Base-by-base conservation (phyloP, 257 asterid species). In the Jaltomata sinuosa region DNA sequence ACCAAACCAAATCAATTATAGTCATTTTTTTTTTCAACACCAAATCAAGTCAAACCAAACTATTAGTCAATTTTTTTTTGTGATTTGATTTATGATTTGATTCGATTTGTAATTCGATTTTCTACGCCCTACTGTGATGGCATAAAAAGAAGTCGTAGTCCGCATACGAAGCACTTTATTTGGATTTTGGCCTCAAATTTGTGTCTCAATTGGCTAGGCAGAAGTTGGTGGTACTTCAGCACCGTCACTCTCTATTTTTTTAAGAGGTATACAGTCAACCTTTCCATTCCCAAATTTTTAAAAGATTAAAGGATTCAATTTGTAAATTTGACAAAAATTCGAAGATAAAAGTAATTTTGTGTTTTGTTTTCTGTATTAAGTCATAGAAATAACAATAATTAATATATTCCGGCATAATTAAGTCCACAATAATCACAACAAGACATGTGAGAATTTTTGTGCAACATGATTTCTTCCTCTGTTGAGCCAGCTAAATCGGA, bases 181-280 rank as follows among this genome's bases (percentile, higher is more conserved):
- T 4, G n/a, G n/a, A n/a, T n/a, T 38, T 38, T 85, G 6, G 89
- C 29, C 83, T 90, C 96, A 0, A 92, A 16, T 55, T 92, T 87
- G 47, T 93, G 93, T 92, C 72, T 93, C 97, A 95, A 93, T 94
- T 27, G 97, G 92, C 85, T 91, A 94, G 3, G 87, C 59, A 18
- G 79, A 83, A 12, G 89, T 86, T 36, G 89, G 83, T 4, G 89
- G 88, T 57, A 15, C 92, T 71, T 88, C 96, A 8, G 85, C 74
- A 52, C 84, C 90, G 22, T 71, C 83, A 11, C 76, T 29, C 40
- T 78, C 87, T 4, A 12, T 3, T 14, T 29, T 47, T 2, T 27
- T 5, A 61, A 22, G 68, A 61, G 36, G n/a, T n/a, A n/a, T n/a
- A n/a, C n/a, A n/a, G n/a, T n/a, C n/a, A n/a, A n/a, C n/a, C n/a